Conservation (phyloP, 2,329 filamentous ascomycete genomes). For the Verticillium alfalfae region DNA sequence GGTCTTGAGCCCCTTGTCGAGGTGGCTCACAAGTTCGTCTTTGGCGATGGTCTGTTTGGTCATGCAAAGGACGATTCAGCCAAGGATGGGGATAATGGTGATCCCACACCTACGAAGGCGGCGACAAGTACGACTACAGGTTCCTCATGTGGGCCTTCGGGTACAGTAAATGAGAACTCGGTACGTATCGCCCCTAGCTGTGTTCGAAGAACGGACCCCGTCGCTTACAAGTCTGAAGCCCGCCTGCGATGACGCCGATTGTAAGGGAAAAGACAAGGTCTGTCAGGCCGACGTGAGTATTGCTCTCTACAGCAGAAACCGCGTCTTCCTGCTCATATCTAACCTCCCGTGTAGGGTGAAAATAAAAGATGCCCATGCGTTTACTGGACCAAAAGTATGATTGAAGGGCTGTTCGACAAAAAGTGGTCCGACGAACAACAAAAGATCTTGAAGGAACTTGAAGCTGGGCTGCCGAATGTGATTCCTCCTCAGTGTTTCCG, state of each 20-base stretch:
- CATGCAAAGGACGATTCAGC: not conserved
- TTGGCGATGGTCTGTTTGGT: not conserved
- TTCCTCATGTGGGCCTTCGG: not conserved
- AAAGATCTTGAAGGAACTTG: too few relatives aligned
- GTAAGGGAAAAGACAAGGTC: conserved; percentile 5
- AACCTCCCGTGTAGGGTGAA: too few relatives aligned
- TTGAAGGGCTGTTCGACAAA: too few relatives aligned
- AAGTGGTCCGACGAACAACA: too few relatives aligned
- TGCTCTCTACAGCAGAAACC: not conserved
- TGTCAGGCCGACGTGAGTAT: conserved; percentile 5
- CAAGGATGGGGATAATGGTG: not conserved
- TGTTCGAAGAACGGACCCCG: not conserved
- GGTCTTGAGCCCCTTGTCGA: not conserved
- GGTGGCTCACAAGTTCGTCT: not conserved
- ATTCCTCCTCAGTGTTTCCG: too few relatives aligned
- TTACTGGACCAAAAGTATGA: too few relatives aligned
- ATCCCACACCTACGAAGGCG: not conserved
- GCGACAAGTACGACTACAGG: not conserved
- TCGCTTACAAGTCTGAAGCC: not conserved
- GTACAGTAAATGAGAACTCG: not conserved
- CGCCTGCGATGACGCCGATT: conserved; percentile 5
- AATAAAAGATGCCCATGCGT: too few relatives aligned
- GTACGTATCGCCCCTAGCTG: not conserved
- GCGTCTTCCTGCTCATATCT: too few relatives aligned
- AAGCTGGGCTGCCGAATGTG: too few relatives aligned